Base-by-base conservation (phyloP, 805 yeast genomes). In the Pichia insulana region DNA sequence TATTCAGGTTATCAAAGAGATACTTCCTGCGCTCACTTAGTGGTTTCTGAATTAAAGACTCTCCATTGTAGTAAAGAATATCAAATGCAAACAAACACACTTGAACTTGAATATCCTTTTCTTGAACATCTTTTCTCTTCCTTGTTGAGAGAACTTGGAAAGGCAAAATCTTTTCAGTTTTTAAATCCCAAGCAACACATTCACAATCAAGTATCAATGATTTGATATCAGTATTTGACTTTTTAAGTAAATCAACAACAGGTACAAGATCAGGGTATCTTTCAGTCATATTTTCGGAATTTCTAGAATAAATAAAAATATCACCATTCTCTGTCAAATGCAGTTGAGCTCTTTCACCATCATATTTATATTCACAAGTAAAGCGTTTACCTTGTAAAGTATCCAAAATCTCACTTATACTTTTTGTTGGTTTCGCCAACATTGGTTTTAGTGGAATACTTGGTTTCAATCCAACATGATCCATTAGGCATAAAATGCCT, bases 351-450 rank as follows among this genome's bases (percentile, higher is more conserved):
- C 98, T 74, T 64, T 92, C 98, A 36, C 98, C 98, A 59, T 92
- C 98, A 56, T 92, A 92, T 57, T 92, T 92, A 64, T 89, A 92
- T 59, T 92, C 98, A 60, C 97, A 90, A 0, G 97, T 89, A 57
- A 92, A 92, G 44, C 76, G 76, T 51, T 80, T 82, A 36, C 80
- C 87, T 50, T 83, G 83, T 58, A 92, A 89, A 43, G 95, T 69
- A 58, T 92, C 96, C 47, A 92, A 69, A 1, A 92, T 85, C 58
- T 92, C 98, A n/a, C 83, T 75, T 30, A 92, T 80, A 2, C 96
- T 76, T 57, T 92, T 90, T 0, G 97, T 90, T 2, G 98, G 98
- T 58, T 90, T 92, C 7, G 98, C 98, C 55, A 92, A 74, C 98
- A 92, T 92, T 1, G 98, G 98, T 58, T 89, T 90, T 52, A 92